A percentile compares a stretch with the other conserved stretches of the same genome.
These are phyloP conservation scores for Solanum peruvianum DNA, from an alignment of 257 asterid species.

Conservation along the genomic window DNA sequence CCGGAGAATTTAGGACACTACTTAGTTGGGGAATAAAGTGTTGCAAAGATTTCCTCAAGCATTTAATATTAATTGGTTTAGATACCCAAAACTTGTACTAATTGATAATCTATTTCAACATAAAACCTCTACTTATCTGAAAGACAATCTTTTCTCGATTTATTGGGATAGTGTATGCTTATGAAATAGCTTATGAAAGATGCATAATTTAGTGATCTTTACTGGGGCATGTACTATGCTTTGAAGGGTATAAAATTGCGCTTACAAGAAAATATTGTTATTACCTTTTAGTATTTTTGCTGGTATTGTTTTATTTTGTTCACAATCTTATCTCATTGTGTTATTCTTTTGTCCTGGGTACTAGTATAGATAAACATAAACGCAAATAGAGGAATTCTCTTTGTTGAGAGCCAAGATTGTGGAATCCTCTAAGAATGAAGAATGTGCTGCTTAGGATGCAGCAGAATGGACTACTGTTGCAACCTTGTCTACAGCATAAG, in stretches of 20 bases:
- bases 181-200: not conserved
- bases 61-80: slow-evolving; percentile 26
- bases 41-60: slow-evolving; percentile 67
- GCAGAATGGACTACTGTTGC: slow-evolving; percentile 83
- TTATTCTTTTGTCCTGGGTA: not conserved
- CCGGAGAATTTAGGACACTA: slow-evolving; percentile 9
- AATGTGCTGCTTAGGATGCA: slow-evolving; percentile 49
- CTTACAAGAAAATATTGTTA: not conserved
- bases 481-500: slow-evolving; percentile 87
- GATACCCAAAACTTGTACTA: too few relatives aligned
- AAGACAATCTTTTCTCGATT: not conserved
- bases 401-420: not conserved
- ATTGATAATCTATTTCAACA: too few relatives aligned
- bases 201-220: not conserved
- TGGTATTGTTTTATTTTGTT: not conserved
- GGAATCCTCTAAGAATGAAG: slow-evolving; percentile 47
- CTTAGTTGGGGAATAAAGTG: slow-evolving; percentile 43
- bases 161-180: not conserved
- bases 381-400: not conserved
- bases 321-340: not conserved
- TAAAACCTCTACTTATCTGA: not conserved
- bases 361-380: not conserved
- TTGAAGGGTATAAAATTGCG: not conserved
- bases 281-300: not conserved
- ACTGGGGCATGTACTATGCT: not conserved